Conservation (phyloP, 345 rosid species). For the Angophora floribunda region DNA sequence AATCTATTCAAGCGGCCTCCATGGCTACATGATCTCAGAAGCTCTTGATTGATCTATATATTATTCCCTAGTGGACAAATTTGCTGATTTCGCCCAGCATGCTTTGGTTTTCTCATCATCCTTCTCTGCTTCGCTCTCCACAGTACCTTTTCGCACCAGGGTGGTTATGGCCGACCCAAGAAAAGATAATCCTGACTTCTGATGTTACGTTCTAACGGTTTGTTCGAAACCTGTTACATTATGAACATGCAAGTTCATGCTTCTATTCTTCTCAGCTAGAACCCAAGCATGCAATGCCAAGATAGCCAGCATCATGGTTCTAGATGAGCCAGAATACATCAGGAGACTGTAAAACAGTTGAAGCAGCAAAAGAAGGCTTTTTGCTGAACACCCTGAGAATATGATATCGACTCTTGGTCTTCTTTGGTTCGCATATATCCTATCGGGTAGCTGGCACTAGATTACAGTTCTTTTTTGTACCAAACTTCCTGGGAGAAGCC, state of each 20-base stretch:
- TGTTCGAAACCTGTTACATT: not conserved
- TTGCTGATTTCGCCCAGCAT: conserved; percentile 7
- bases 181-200: not conserved
- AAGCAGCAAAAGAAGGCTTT: not conserved
- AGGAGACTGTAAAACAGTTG: not conserved
- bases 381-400: not conserved
- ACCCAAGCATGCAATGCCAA: not conserved
- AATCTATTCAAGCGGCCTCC: not conserved
- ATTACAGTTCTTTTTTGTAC: not conserved
- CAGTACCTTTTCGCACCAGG: not conserved
- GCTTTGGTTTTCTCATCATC: conserved; percentile 9
- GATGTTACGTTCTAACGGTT: conserved; percentile 21
- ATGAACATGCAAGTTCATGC: not conserved
- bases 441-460: not conserved
- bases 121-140: not conserved
- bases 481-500: not conserved
- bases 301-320: not conserved
- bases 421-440: not conserved
- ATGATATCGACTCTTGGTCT: not conserved
- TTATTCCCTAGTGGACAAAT: not conserved
- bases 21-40: not conserved
- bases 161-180: not conserved
- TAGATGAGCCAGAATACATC: not conserved
- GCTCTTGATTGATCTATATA: not conserved
- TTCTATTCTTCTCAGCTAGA: not conserved